Evolutionary conservation across 1,284 basidiomycete genomes (phyloP), one percentile per base, ranked within the genome.

Genomic region (Heterobasidion occidentale): DNA sequence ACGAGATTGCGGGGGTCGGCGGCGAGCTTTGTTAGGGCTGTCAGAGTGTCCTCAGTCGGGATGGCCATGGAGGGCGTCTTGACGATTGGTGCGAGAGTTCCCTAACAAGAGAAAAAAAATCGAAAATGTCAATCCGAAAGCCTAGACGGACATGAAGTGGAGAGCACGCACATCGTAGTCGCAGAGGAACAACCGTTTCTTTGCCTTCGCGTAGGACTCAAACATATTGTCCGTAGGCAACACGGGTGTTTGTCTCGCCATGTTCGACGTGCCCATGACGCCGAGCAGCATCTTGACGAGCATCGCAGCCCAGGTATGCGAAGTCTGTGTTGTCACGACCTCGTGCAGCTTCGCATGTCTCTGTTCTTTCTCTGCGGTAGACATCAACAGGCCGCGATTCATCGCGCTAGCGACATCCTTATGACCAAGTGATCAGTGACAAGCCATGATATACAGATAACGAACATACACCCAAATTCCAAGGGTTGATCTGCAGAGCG

Each of bases 81-180:
- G 69, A 99, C 96, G 68, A 99, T 98, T 1, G 96, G 96, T 0
- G 96, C 90, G 58, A 99, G 82, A 0, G 97, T 99, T 9, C 96
- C 96, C 87, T 93, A 62, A 38, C 58, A 20, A 27, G 34, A 20
- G 46, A 52, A n/a, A 19, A 46, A 33, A 12, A 36, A 19, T n/a
- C 5, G 2, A 15, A 15, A 38, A 27, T 3, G n/a, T 45, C 54
- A 20, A 49, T 51, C 38, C n/a, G 11, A 4, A 9, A 42, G 38
- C 38, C 7, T 3, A 7, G 11, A n/a, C 4, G 4, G 5, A 8
- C 38, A 42, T 12, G 5, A 6, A 42, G 1, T 9, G 27, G 47
- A 60, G 27, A 38, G 47, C 56, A 78, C 87, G 64, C 60, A 90
- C 89, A 69, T 98, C 96, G 69, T 99, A 99, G 72, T 99, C 97